Percentiles rank a stretch among this genome's conserved stretches.
phyloP scores from a whole-genome alignment of 73 alveolate species.

The Paramecium bursaria region DNA sequence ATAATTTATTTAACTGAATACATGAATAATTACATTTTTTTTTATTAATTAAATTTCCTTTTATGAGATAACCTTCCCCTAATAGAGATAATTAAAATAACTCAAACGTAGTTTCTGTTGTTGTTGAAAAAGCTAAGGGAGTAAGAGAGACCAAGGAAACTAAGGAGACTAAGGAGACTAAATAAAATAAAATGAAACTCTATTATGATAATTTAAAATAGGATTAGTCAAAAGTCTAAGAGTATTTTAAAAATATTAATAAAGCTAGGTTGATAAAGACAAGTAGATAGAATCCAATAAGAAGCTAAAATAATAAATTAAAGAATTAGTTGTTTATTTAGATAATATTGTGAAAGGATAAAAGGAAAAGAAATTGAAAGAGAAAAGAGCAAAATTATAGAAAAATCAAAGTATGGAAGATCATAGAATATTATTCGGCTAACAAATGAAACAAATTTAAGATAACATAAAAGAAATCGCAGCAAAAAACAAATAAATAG shows the following conservation, averaged over 20 bases:
- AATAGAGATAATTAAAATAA: no score
- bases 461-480: background rate
- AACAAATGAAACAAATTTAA: constrained; percentile 7
- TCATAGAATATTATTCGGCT: background rate
- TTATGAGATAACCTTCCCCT: no score
- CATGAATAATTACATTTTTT: no score
- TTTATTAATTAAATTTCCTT: no score
- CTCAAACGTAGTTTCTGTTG: no score
- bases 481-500: background rate
- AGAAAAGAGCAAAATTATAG: constrained; percentile 5
- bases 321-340: constrained; percentile 5
- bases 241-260: constrained; percentile 1
- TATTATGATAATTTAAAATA: constrained; percentile 20
- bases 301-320: constrained; percentile 23
- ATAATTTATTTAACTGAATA: no score
- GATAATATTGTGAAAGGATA: constrained; percentile 41
- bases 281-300: constrained; percentile 14
- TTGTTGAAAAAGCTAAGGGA: no score
- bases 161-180: no score
- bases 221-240: constrained; percentile 37
- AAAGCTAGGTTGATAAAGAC: constrained; percentile 15
- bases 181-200: constrained; percentile 42
- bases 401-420: background rate
- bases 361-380: constrained; percentile 8
- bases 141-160: no score